Conservation (phyloP, 345 rosid genomes). For the Nasturtium officinale region DNA sequence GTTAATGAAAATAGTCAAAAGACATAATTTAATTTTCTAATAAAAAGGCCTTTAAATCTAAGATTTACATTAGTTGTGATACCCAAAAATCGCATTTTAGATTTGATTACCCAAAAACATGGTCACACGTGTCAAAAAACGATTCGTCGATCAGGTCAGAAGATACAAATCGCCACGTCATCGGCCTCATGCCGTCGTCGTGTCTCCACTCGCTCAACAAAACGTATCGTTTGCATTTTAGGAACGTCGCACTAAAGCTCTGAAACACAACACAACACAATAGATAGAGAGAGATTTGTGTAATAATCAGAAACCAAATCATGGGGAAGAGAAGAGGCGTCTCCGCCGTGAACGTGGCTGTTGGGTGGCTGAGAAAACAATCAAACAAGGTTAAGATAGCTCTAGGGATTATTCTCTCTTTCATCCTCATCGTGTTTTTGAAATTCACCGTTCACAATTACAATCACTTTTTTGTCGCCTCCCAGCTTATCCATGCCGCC, state of each 20-base stretch:
- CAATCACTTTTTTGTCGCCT: constrained; percentile 58
- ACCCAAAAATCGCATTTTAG: neutral
- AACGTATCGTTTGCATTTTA: constrained; percentile 37
- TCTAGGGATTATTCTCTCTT: constrained; percentile 35
- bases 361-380: constrained; percentile 55
- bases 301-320: constrained; percentile 15
- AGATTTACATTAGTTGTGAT: neutral
- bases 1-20: constrained; percentile 22
- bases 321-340: constrained; percentile 66
- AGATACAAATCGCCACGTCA: constrained; percentile 39
- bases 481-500: constrained; percentile 65
- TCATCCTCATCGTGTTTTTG: constrained; percentile 48
- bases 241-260: constrained; percentile 36
- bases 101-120: neutral
- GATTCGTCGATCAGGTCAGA: constrained; percentile 25
- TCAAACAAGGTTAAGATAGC: constrained; percentile 56
- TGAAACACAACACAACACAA: constrained; percentile 16
- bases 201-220: constrained; percentile 45
- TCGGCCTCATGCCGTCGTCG: constrained; percentile 55
- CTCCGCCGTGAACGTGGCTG: constrained; percentile 46
- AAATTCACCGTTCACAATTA: constrained; percentile 42
- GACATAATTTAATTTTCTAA: constrained; percentile 16
- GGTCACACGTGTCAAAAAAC: constrained; percentile 3
- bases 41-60: neutral
- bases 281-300: constrained; percentile 19